These are phyloP conservation scores for Dothideomycetes sp. DNA, from an alignment of 2,329 filamentous ascomycete species.

Conservation along the genomic window DNA sequence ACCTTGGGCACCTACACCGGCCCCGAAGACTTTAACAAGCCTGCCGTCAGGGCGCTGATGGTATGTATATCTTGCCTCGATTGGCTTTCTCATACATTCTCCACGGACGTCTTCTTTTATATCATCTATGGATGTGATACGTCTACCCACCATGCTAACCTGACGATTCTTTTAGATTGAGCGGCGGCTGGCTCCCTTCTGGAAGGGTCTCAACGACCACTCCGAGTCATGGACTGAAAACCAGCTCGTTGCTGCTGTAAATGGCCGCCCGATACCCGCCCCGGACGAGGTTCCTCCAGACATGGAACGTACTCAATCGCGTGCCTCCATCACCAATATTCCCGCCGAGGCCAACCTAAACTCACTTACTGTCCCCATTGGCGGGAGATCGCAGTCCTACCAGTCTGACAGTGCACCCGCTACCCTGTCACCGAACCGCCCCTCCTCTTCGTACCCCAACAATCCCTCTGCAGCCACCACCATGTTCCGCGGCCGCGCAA, in stretches of 20 bases:
- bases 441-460: slow-evolving; percentile 45
- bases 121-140: too few species aligned
- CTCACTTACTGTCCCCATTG: slow-evolving; percentile 68
- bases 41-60: slow-evolving; percentile 78
- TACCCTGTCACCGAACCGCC: slow-evolving; percentile 49
- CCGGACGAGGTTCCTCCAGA: slow-evolving; percentile 74
- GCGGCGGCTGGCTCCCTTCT: slow-evolving; percentile 84
- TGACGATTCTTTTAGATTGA: slow-evolving; percentile 66
- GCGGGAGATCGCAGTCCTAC: slow-evolving; percentile 63
- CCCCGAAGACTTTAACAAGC: slow-evolving; percentile 85
- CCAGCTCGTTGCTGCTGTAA: slow-evolving; percentile 83
- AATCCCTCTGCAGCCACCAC: slow-evolving; percentile 31
- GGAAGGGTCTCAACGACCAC: slow-evolving; percentile 85
- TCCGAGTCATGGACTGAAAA: slow-evolving; percentile 84
- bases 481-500: slow-evolving; percentile 73
- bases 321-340: slow-evolving; percentile 27
- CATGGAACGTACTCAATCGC: slow-evolving; percentile 34
- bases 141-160: too few species aligned
- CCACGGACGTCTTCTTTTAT: too few species aligned
- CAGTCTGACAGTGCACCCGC: slow-evolving; percentile 60
- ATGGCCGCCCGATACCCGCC: slow-evolving; percentile 71
- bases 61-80: slow-evolving; percentile 36
- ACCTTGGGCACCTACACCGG: slow-evolving; percentile 91
- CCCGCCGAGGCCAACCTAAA: slow-evolving; percentile 53
- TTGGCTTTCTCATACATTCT: slow-evolving; percentile 6